phyloP scores from a whole-genome alignment of 768 basidiomycete genomes.

The Boletus tylopilopsis region DNA sequence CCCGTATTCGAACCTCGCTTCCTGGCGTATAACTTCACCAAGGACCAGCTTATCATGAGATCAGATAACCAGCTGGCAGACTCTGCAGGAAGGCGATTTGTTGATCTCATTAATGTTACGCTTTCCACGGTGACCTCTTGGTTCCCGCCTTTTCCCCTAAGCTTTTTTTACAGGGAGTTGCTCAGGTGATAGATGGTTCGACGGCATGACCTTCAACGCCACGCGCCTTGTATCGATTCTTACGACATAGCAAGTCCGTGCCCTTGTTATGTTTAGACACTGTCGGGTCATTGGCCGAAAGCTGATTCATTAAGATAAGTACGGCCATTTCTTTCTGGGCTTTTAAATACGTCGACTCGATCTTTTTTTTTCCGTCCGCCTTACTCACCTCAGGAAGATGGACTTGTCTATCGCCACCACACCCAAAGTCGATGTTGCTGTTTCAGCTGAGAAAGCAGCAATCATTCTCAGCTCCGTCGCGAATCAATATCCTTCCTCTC shows the following conservation, averaged over 20 bases:
- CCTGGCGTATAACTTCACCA: not conserved
- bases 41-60: not conserved
- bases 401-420: not conserved
- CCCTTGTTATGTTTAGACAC: not conserved
- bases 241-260: not conserved
- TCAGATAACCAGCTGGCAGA: not conserved
- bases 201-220: not conserved
- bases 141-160: not conserved
- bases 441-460: not conserved
- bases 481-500: constrained; percentile 1
- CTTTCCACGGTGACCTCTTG: not conserved
- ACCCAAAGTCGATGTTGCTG: not conserved
- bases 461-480: constrained; percentile 1
- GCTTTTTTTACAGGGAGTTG: not conserved
- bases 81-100: not conserved
- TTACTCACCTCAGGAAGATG: constrained; percentile 1
- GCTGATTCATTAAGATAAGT: not conserved
- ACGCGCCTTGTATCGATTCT: not conserved
- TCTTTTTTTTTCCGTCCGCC: too few relatives aligned
- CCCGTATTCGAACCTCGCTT: not conserved
- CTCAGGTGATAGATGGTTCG: not conserved
- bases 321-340: not conserved
- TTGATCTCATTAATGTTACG: too few relatives aligned
- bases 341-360: constrained; percentile 1
- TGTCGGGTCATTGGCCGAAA: not conserved